Conservation (phyloP, 805 yeast species). For the Nakazawaea anatomiae region DNA sequence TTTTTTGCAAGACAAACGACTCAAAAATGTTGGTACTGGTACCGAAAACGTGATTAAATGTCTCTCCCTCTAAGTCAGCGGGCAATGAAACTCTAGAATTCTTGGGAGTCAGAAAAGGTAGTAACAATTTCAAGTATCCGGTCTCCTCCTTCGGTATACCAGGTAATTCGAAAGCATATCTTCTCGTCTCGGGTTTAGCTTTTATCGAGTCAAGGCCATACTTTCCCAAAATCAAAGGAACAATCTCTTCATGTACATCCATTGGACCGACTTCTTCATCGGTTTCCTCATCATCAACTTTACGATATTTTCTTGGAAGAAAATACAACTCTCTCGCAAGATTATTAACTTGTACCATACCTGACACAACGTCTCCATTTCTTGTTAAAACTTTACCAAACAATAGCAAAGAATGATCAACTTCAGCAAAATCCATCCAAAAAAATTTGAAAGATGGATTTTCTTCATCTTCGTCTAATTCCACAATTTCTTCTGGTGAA, state of each 20-base stretch:
- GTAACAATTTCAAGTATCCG: constrained; percentile 70
- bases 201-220: constrained; percentile 57
- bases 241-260: constrained; percentile 76
- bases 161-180: constrained; percentile 84
- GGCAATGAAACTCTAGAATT: constrained; percentile 46
- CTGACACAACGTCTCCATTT: constrained; percentile 58
- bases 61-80: constrained; percentile 62
- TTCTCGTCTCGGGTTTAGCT: constrained; percentile 66
- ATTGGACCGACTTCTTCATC: constrained; percentile 38
- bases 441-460: constrained; percentile 60
- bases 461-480: constrained; percentile 30
- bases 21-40: constrained; percentile 71
- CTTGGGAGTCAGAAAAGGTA: constrained; percentile 69
- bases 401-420: constrained; percentile 58
- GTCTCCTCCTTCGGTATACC: constrained; percentile 67
- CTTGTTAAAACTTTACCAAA: constrained; percentile 74
- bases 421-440: constrained; percentile 88
- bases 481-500: constrained; percentile 19
- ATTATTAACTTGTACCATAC: constrained; percentile 69
- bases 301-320: constrained; percentile 51
- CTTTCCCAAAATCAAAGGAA: constrained; percentile 56
- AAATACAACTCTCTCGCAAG: constrained; percentile 69
- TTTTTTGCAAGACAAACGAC: constrained; percentile 73
- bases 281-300: constrained; percentile 23
- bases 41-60: constrained; percentile 79